phyloP scores from a whole-genome alignment of 345 rosid species.

The Firmiana major region DNA sequence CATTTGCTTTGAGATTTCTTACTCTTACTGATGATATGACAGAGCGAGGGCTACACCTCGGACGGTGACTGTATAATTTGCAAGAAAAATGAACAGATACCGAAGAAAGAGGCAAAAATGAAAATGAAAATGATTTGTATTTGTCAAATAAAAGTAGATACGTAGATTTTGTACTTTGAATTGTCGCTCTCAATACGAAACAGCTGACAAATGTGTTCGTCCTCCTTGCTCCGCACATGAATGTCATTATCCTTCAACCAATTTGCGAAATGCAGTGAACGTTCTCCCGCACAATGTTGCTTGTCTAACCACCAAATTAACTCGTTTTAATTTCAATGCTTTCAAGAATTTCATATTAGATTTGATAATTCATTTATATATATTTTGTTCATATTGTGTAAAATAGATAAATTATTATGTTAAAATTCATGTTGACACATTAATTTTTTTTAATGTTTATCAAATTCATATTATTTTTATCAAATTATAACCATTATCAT shows the following conservation, averaged over 20 bases:
- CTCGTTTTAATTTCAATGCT: not conserved
- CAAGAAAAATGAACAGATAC: not conserved
- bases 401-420: too few relatives aligned
- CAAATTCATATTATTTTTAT: too few relatives aligned
- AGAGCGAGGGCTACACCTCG: not conserved
- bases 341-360: not conserved
- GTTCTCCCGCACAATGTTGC: not conserved
- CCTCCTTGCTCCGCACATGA: slow-evolving; percentile 7
- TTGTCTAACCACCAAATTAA: not conserved
- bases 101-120: not conserved
- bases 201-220: not conserved
- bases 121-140: not conserved
- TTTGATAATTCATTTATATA: not conserved
- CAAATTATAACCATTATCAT: too few relatives aligned
- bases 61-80: not conserved
- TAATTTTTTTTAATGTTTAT: too few relatives aligned
- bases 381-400: too few relatives aligned
- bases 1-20: not conserved
- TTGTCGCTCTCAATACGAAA: not conserved
- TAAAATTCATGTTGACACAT: too few relatives aligned
- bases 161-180: not conserved
- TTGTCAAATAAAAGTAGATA: not conserved
- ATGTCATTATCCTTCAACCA: not conserved
- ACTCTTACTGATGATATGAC: not conserved
- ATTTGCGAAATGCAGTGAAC: not conserved